Percentiles rank a stretch among this genome's conserved stretches.
phyloP scores from a whole-genome alignment of 1,284 basidiomycete genomes.

The Leccinum solheimii region DNA sequence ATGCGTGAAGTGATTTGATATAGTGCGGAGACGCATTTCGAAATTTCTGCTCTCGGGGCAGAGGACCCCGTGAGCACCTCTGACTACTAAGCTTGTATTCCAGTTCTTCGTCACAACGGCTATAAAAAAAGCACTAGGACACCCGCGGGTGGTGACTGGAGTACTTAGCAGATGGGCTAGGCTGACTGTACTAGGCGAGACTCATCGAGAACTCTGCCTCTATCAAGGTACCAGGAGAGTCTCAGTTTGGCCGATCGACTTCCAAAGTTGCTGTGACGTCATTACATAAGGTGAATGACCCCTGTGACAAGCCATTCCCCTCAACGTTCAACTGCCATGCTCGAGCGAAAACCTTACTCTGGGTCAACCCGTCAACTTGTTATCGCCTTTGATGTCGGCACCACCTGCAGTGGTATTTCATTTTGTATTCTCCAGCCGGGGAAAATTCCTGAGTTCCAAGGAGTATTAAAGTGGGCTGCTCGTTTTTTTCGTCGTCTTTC shows the following conservation, averaged over 20 bases:
- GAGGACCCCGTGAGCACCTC: neutral
- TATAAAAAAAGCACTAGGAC: conserved; percentile 1
- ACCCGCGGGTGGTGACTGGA: neutral
- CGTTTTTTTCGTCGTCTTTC: neutral
- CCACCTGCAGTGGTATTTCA: conserved; percentile 49
- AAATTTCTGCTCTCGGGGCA: no score
- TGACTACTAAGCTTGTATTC: no score
- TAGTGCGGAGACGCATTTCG: neutral
- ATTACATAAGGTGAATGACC: no score
- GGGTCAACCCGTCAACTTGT: conserved; percentile 39
- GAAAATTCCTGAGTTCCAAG: neutral
- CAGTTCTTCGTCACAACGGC: no score
- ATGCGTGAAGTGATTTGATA: neutral
- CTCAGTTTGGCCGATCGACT: neutral
- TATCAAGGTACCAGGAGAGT: neutral
- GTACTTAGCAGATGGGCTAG: conserved; percentile 11
- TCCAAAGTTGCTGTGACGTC: neutral
- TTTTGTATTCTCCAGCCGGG: conserved; percentile 39
- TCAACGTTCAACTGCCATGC: conserved; percentile 9
- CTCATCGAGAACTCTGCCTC: neutral
- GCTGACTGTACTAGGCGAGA: neutral
- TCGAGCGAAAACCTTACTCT: conserved; percentile 15
- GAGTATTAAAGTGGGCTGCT: neutral
- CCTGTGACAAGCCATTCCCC: neutral
- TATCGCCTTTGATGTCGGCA: conserved; percentile 51